Base-by-base conservation (phyloP, 2,329 filamentous ascomycete species). In the Talaromyces pinophilus region DNA sequence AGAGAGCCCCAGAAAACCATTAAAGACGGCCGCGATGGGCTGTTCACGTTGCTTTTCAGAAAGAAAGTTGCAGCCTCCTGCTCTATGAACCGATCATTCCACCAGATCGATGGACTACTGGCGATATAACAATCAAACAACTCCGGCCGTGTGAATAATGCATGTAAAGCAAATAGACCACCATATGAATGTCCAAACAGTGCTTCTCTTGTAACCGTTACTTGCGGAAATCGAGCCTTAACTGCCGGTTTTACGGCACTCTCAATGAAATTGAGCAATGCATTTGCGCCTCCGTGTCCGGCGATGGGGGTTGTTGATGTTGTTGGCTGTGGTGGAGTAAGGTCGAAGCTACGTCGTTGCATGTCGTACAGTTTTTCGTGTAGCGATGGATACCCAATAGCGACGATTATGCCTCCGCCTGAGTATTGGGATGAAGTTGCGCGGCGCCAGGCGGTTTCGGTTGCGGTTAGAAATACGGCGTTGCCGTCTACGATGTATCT, bases 141-240 rank as follows among this genome's bases (percentile, higher is more conserved):
- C 5, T 25, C 5, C 25, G 40, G 42, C 13, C 42, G n/a, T 1
- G 42, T 50, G 38, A 50, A 50, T 40, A 62, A 33, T n/a, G 44
- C 42, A 17, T 35, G 40, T 15, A 62, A 35, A 3, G 59, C 15
- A 19, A 46, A 60, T 3, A 62, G 59, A 1, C 42, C 42, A 40
- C 59, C 42, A 35, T 62, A 62, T 19, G 42, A 62, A 62, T 62
- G 59, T 11, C 59, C 25, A 48, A 25, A 61, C 11, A 61, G 59
- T 3, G 59, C 59, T 17, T 62, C 42, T 6, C 59, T 28, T 4
- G 28, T 19, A 8, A 38, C 5, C 5, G 6, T 40, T 3, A 48
- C 17, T 4, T 61, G 25, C 1, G 42, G 42, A 25, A 62, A 62
- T 10, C 11, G 13, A 11, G 15, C 42, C 10, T 62, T 42, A 13